Evolutionary conservation across 345 rosid species (phyloP).

Genomic region (Tarenaya hassleriana): DNA sequence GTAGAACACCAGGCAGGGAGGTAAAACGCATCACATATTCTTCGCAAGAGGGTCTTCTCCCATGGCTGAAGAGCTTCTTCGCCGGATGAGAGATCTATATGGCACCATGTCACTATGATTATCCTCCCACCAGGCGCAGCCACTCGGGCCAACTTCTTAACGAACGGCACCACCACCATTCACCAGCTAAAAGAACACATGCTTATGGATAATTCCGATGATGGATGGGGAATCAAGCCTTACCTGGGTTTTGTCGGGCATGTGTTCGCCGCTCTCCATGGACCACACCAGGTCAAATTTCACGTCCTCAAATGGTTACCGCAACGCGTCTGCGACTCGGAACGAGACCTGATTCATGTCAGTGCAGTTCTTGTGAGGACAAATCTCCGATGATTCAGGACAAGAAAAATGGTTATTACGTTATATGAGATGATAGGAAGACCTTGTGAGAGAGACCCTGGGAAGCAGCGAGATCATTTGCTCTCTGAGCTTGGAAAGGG

Average conservation of each 20-base stretch:
- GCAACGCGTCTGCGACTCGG: slow-evolving; percentile 87
- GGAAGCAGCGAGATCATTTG: slow-evolving; percentile 61
- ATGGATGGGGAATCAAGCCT: neutral
- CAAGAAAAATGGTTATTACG: no score
- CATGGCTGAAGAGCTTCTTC: slow-evolving; percentile 63
- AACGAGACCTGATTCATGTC: slow-evolving; percentile 45
- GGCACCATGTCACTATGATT: slow-evolving; percentile 93
- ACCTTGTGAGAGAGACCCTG: slow-evolving; percentile 59
- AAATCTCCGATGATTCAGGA: neutral
- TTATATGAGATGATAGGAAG: neutral
- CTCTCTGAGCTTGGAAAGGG: slow-evolving; percentile 77
- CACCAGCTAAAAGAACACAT: neutral
- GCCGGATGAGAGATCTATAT: slow-evolving; percentile 53
- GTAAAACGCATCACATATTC: slow-evolving; percentile 64
- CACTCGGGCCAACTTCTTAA: slow-evolving; percentile 68
- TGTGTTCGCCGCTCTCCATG: slow-evolving; percentile 98
- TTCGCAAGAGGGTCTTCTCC: slow-evolving; percentile 59
- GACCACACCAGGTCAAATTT: slow-evolving; percentile 87
- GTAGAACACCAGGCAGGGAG: slow-evolving; percentile 90
- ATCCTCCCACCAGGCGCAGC: slow-evolving; percentile 78
- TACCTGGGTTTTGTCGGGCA: slow-evolving; percentile 84
- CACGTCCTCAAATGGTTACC: slow-evolving; percentile 81
- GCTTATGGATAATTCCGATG: neutral
- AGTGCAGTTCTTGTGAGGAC: neutral
- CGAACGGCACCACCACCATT: slow-evolving; percentile 46